A percentile compares a stretch with the other conserved stretches of the same genome.
Conservation (phyloP, 139 green algal genomes). For the Zygnema cylindricum region DNA sequence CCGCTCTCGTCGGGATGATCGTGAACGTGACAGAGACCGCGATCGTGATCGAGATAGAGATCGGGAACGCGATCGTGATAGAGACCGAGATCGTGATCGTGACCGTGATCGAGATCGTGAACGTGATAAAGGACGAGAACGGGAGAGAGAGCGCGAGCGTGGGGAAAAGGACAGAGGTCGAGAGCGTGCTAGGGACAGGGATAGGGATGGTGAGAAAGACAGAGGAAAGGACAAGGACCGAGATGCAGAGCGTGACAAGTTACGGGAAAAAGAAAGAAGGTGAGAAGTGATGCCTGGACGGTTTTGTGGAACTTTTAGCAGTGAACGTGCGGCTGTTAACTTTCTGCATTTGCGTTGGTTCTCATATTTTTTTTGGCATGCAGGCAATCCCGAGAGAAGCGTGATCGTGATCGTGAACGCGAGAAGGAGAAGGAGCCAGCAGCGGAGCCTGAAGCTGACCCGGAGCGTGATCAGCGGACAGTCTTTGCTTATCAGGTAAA, state of each 20-base stretch:
- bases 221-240: not conserved
- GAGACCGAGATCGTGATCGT: conserved; percentile 37
- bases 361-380: not conserved
- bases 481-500: conserved; percentile 59
- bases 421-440: conserved; percentile 45
- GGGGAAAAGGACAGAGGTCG: conserved; percentile 20
- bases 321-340: too few species aligned
- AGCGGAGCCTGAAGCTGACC: conserved; percentile 42
- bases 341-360: too few species aligned
- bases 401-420: not conserved
- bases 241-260: not conserved
- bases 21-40: conserved; percentile 35
- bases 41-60: conserved; percentile 46
- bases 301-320: too few species aligned
- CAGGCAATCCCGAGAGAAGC: not conserved
- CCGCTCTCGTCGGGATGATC: conserved; percentile 32
- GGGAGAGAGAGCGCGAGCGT: conserved; percentile 34
- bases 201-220: not conserved
- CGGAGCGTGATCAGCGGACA: conserved; percentile 53
- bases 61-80: conserved; percentile 46
- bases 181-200: conserved; percentile 4
- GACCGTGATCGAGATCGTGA: conserved; percentile 43
- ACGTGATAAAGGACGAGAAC: conserved; percentile 40
- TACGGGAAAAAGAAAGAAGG: conserved; percentile 12
- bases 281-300: not conserved